phyloP scores from a whole-genome alignment of 2,329 filamentous ascomycete genomes.

The Diaporthe sp. region DNA sequence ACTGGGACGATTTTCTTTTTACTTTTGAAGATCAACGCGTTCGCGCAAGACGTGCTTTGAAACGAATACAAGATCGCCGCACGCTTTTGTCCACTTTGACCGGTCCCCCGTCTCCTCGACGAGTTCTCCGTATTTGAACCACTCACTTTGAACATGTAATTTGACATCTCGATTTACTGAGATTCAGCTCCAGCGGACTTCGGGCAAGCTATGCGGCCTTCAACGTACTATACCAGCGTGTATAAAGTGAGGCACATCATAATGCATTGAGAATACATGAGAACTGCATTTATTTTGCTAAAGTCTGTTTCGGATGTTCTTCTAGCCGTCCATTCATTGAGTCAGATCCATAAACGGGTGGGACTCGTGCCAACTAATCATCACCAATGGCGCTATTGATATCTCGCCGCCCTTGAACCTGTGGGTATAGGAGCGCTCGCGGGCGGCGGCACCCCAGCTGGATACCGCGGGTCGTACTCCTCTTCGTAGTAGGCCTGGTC shows the following conservation, averaged over 20 bases:
- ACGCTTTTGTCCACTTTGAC: slow-evolving; percentile 1
- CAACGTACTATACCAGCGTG: no score
- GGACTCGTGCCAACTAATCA: neutral
- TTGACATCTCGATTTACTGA: neutral
- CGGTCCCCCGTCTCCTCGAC: no score
- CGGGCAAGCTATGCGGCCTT: neutral
- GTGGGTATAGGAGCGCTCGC: slow-evolving; percentile 35
- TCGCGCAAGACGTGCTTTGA: neutral
- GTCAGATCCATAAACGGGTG: neutral
- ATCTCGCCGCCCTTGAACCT: slow-evolving; percentile 31
- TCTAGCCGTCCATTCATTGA: neutral
- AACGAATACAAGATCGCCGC: neutral
- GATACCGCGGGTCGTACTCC: slow-evolving; percentile 60
- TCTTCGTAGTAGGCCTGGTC: slow-evolving; percentile 47
- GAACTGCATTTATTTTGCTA: neutral
- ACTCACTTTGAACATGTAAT: neutral
- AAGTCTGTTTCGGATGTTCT: neutral
- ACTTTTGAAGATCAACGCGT: neutral
- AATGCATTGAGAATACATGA: neutral
- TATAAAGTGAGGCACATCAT: neutral
- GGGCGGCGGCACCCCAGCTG: slow-evolving; percentile 46
- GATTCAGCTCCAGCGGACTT: no score
- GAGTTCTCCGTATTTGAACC: neutral
- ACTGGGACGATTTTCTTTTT: slow-evolving; percentile 1
- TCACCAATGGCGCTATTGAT: slow-evolving; percentile 12